These are phyloP conservation scores for Naematelia aurantialba DNA, from an alignment of 768 basidiomycete genomes.

Conservation along the genomic window DNA sequence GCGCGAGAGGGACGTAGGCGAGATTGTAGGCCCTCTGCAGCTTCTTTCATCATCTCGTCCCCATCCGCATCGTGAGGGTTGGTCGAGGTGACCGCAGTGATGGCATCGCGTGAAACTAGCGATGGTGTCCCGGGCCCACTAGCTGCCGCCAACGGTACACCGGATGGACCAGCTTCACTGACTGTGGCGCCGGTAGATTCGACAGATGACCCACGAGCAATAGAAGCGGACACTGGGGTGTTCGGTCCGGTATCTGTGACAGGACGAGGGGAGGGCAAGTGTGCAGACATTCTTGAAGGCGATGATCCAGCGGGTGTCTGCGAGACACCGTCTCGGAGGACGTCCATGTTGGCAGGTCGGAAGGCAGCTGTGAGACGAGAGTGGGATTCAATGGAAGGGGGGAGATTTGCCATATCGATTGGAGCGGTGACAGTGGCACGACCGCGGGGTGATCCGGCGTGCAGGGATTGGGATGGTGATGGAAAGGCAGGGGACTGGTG, in stretches of 20 bases:
- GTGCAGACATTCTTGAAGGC: neutral
- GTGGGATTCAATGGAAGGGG: neutral
- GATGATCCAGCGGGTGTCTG: neutral
- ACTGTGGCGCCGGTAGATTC: slow-evolving; percentile 9
- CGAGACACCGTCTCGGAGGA: neutral
- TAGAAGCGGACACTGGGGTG: slow-evolving; percentile 4
- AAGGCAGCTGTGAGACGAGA: neutral
- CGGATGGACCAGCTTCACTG: slow-evolving; percentile 19
- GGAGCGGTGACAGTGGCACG: neutral
- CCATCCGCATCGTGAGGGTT: slow-evolving; percentile 10
- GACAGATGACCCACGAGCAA: neutral
- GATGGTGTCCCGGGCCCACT: slow-evolving; percentile 5
- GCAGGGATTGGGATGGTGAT: slow-evolving; percentile 1
- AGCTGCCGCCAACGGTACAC: slow-evolving; percentile 24
- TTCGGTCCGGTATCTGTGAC: neutral
- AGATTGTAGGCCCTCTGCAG: slow-evolving; percentile 31
- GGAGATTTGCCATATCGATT: neutral
- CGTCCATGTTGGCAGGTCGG: neutral
- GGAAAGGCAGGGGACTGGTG: neutral
- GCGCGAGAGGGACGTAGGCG: slow-evolving; percentile 6
- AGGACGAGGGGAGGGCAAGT: slow-evolving; percentile 10
- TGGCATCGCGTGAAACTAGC: neutral
- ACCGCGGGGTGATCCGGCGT: neutral
- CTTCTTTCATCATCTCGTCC: slow-evolving; percentile 31
- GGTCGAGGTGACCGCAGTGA: neutral